Evolutionary conservation across 2,329 filamentous ascomycete genomes (phyloP).

Genomic region (Pochonia chlamydosporia): DNA sequence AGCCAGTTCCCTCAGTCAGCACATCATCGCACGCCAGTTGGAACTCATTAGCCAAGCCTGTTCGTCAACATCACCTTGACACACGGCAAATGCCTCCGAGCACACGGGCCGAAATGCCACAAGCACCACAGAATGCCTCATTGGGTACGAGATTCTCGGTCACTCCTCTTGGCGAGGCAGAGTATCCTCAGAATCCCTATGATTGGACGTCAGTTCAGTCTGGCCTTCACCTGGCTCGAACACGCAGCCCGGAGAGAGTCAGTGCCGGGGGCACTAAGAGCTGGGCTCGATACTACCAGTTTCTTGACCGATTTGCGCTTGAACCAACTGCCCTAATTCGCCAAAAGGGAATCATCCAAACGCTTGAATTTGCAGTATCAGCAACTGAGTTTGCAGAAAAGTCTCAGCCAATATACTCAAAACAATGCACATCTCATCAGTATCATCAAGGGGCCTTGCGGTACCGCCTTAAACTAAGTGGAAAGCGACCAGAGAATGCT

Average conservation of each 20-base stretch:
- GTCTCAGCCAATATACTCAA: conserved; percentile 23
- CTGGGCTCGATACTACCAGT: conserved; percentile 53
- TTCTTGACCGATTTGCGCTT: conserved; percentile 45
- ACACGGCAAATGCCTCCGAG: too few relatives aligned
- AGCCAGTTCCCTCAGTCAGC: too few relatives aligned
- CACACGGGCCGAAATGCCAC: not conserved
- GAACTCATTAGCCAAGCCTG: too few relatives aligned
- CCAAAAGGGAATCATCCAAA: conserved; percentile 31
- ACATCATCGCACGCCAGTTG: too few relatives aligned
- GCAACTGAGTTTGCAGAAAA: conserved; percentile 22
- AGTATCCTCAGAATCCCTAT: conserved; percentile 35
- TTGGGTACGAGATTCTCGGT: conserved; percentile 1
- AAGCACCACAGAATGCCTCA: not conserved
- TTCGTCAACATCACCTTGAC: too few relatives aligned
- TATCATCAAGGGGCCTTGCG: conserved; percentile 35
- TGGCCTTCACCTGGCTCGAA: conserved; percentile 40
- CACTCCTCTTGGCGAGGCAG: conserved; percentile 15
- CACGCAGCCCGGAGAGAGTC: conserved; percentile 43
- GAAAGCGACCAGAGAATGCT: conserved; percentile 28
- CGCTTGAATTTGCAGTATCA: conserved; percentile 41
- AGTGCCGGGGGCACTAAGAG: conserved; percentile 16
- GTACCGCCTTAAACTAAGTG: conserved; percentile 65
- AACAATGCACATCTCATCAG: not conserved
- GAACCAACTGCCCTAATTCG: conserved; percentile 35
- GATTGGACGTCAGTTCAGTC: conserved; percentile 35